Evolutionary conservation across 495 filamentous ascomycete genomes (phyloP), one percentile per base, ranked within the genome.

Genomic region (Physcia stellaris): DNA sequence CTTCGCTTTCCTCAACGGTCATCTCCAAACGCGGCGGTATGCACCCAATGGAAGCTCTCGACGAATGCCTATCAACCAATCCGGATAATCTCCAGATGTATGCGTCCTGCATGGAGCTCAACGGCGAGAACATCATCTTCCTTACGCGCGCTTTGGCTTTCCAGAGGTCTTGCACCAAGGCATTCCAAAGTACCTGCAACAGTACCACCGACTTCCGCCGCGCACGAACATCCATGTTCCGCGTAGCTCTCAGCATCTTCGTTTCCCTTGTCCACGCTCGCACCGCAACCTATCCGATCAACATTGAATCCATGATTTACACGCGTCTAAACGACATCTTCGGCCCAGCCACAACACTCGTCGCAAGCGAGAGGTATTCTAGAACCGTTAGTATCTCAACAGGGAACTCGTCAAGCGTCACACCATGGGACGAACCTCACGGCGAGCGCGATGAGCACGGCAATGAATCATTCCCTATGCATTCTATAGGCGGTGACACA

Each of bases 91-190:
- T 80, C 0, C 69, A 70, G 20, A 48, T 66, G 27, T 80, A 77
- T 55, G 70, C 75, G 1, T 74, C 75, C 9, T 61, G 67, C 10
- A 57, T 64, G 37, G 75, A 80, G 40, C 77, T 79, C 51, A 76
- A 73, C 13, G 75, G 70, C 16, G 75, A 79, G 51, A 80, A 79
- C 56, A 73, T 80, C 33, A 66, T 70, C 42, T 80, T 80, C 60
- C 62, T 80, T 1, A 72, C 61, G 17, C 56, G 62, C 35, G 62
- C 77, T 17, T 52, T 64, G 17, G 63, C 68, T 21, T 80, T 71
- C 69, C 71, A 67, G 44, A 34, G 34, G 24, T 34, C 37, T 11
- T 63, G 59, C 20, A 17, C 36, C 6, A 17, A 35, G 17, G 19
- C 33, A 3, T 34, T 35, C 24, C 16, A 39, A 33, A n/a, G 28